Percentiles rank a stretch among this genome's conserved stretches.
These are phyloP conservation scores for Erysimum cheiranthoides DNA, from an alignment of 345 rosid species.

Conservation along the genomic window DNA sequence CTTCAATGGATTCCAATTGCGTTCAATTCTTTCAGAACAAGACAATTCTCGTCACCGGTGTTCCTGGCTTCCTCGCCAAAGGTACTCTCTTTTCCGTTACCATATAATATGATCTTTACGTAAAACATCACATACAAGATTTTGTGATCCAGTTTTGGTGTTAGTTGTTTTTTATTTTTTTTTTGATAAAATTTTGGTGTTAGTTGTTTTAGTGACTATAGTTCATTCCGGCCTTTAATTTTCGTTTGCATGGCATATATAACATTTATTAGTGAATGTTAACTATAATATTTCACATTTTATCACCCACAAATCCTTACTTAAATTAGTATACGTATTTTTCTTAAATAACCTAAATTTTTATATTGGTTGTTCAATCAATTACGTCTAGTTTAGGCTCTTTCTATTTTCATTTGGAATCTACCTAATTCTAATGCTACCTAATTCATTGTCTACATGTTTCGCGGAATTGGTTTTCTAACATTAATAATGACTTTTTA, in stretches of 20 bases:
- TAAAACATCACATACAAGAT: neutral
- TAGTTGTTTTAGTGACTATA: neutral
- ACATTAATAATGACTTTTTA: neutral
- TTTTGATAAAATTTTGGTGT: neutral
- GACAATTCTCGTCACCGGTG: constrained; percentile 42
- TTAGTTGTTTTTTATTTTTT: neutral
- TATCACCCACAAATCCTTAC: neutral
- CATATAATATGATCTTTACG: neutral
- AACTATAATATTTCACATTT: neutral
- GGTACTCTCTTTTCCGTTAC: constrained; percentile 17
- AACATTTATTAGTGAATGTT: neutral
- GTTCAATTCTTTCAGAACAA: constrained; percentile 34
- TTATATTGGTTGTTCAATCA: neutral
- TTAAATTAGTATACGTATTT: neutral
- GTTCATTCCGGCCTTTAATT: neutral
- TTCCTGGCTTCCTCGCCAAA: constrained; percentile 46
- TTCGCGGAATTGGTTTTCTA: neutral
- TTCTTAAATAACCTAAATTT: neutral
- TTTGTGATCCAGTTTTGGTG: neutral
- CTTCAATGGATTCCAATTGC: constrained; percentile 35
- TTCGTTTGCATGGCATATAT: constrained; percentile 12
- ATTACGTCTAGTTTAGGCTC: neutral
- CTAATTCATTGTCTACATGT: too few species aligned
- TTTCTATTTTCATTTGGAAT: constrained; percentile 3
- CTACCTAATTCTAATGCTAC: neutral